Percentiles rank a stretch among this genome's conserved stretches.
Evolutionary conservation across 2,329 filamentous ascomycete species (phyloP).

Genomic region (Fusarium sp.): DNA sequence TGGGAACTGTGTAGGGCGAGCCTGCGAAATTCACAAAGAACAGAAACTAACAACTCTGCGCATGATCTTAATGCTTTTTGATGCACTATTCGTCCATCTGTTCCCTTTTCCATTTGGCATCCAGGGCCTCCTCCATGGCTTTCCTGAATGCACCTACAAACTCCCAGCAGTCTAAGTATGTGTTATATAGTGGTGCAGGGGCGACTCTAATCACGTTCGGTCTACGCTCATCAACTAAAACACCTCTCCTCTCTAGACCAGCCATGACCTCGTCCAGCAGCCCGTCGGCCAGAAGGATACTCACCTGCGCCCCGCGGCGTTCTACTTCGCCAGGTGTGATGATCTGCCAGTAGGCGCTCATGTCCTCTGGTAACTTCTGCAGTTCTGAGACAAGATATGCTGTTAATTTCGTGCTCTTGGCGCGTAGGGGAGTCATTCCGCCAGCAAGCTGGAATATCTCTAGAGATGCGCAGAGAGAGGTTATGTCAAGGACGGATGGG

Average conservation of each 20-base stretch:
- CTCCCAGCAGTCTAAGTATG: constrained; percentile 70
- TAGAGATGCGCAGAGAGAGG: constrained; percentile 77
- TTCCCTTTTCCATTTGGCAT: constrained; percentile 34
- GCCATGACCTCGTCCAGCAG: constrained; percentile 75
- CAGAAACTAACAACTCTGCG: background rate
- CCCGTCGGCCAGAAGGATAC: constrained; percentile 73
- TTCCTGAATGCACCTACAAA: constrained; percentile 49
- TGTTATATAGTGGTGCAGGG: constrained; percentile 84
- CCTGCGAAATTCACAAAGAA: too few species aligned
- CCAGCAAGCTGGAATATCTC: constrained; percentile 66
- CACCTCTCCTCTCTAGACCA: constrained; percentile 72
- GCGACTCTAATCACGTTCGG: constrained; percentile 85
- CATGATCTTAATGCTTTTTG: too few species aligned
- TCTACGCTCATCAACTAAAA: constrained; percentile 84
- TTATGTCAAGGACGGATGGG: constrained; percentile 78
- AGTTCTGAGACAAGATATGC: constrained; percentile 78
- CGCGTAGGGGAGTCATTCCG: constrained; percentile 71
- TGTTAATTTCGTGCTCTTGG: constrained; percentile 70
- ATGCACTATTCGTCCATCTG: constrained; percentile 30
- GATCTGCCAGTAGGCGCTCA: constrained; percentile 61
- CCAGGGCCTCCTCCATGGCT: constrained; percentile 46
- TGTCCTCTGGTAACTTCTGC: constrained; percentile 44
- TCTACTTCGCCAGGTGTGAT: constrained; percentile 75
- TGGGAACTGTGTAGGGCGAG: background rate
- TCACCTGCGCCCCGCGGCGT: constrained; percentile 82